These are phyloP conservation scores for Coelastrella sp. DNA, from an alignment of 139 green algal genomes.

Conservation along the genomic window DNA sequence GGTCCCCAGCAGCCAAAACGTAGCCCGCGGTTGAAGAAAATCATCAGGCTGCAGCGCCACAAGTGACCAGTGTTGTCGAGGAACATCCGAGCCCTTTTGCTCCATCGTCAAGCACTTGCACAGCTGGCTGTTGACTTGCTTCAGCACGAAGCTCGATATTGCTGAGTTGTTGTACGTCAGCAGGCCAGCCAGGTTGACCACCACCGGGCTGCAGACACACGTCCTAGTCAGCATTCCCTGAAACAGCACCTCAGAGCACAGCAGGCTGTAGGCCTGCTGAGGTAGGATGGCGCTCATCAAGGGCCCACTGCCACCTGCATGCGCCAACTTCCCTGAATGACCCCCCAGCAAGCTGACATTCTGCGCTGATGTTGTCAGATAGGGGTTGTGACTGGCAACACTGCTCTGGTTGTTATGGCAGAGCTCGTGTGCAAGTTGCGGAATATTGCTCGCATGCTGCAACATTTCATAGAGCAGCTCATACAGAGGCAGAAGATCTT, in stretches of 20 bases:
- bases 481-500: constrained; percentile 1
- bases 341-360: neutral
- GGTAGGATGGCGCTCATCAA: neutral
- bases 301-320: too few relatives aligned
- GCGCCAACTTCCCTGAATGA: neutral
- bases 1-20: neutral
- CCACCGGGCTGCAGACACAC: too few relatives aligned
- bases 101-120: neutral
- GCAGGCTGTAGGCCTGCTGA: neutral
- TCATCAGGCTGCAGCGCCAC: neutral
- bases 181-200: constrained; percentile 14
- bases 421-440: constrained; percentile 20
- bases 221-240: neutral
- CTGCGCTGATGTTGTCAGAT: neutral
- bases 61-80: neutral
- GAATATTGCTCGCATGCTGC: constrained; percentile 20
- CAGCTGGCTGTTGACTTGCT: neutral
- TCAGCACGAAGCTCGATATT: neutral
- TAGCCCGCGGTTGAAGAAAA: neutral
- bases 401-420: neutral
- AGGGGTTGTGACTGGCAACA: neutral
- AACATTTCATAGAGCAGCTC: constrained; percentile 25
- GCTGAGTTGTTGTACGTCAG: constrained; percentile 15
- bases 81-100: neutral
- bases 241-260: neutral